Percentiles rank a stretch among this genome's conserved stretches.
Evolutionary conservation across 2,329 filamentous ascomycete genomes (phyloP).

Genomic region (Huntiella decipiens): DNA sequence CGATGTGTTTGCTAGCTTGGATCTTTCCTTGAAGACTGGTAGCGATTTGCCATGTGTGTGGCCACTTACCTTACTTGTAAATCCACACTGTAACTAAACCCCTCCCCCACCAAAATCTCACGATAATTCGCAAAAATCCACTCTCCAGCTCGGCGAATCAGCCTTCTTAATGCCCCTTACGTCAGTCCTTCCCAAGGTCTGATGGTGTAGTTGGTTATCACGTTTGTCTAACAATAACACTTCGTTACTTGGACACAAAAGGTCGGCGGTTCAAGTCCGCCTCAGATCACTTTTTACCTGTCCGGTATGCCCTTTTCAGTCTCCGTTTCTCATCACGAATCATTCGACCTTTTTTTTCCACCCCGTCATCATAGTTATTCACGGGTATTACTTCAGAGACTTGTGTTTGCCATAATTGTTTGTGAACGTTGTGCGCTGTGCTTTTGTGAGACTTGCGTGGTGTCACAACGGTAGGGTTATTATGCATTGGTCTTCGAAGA

Average conservation of each 20-base stretch:
- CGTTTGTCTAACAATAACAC: slow-evolving; percentile 10
- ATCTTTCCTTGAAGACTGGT: no score
- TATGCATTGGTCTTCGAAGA: neutral
- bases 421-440: neutral
- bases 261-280: slow-evolving; percentile 9
- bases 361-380: no score
- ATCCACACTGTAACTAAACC: no score
- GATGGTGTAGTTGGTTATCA: slow-evolving; percentile 10
- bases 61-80: no score
- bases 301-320: no score
- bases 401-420: neutral
- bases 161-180: accelerated
- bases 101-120: no score
- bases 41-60: no score
- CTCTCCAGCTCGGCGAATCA: neutral
- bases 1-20: no score
- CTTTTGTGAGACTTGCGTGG: neutral
- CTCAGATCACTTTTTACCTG: slow-evolving; percentile 3
- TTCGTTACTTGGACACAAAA: slow-evolving; percentile 5
- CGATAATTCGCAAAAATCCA: no score
- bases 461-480: neutral
- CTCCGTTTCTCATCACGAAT: no score
- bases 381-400: neutral
- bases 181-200: neutral
- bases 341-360: no score